phyloP scores from a whole-genome alignment of 2,329 filamentous ascomycete genomes.

The Neonectria coccinea region DNA sequence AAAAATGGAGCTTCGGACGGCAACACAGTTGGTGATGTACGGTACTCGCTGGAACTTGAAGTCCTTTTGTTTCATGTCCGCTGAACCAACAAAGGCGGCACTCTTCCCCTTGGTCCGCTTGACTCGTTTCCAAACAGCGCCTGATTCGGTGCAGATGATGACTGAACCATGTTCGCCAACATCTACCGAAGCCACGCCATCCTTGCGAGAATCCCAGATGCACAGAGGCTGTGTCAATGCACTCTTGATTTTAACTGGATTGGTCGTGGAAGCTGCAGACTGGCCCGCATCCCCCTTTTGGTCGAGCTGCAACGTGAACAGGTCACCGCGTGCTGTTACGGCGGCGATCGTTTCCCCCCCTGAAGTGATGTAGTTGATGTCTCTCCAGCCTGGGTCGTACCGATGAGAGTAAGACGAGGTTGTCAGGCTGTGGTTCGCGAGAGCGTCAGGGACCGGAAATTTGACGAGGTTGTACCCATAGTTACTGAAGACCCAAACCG shows the following conservation, averaged over 20 bases:
- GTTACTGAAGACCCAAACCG: slow-evolving; percentile 94
- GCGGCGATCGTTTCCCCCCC: slow-evolving; percentile 94
- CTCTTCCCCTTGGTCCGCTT: slow-evolving; percentile 85
- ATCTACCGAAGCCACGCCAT: slow-evolving; percentile 85
- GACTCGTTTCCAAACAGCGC: slow-evolving; percentile 91
- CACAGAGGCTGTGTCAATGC: slow-evolving; percentile 82
- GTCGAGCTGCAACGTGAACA: slow-evolving; percentile 86
- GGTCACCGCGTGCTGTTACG: slow-evolving; percentile 83
- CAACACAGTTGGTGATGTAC: slow-evolving; percentile 84
- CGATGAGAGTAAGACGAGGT: slow-evolving; percentile 63
- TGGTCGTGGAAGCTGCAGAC: slow-evolving; percentile 81
- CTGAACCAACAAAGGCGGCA: slow-evolving; percentile 58
- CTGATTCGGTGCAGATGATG: slow-evolving; percentile 91
- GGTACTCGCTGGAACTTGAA: slow-evolving; percentile 96
- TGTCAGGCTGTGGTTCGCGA: slow-evolving; percentile 76
- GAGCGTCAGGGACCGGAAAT: slow-evolving; percentile 79
- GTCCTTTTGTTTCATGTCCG: slow-evolving; percentile 78
- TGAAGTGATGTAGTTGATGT: slow-evolving; percentile 81
- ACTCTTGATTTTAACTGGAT: slow-evolving; percentile 88
- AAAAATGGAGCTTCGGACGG: slow-evolving; percentile 87
- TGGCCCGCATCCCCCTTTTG: slow-evolving; percentile 72
- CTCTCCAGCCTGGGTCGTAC: slow-evolving; percentile 73
- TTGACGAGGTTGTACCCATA: slow-evolving; percentile 94
- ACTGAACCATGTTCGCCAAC: slow-evolving; percentile 95
- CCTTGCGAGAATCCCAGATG: slow-evolving; percentile 90